Base-by-base conservation (phyloP, 306 rosid species). In the Vigna mungo region DNA sequence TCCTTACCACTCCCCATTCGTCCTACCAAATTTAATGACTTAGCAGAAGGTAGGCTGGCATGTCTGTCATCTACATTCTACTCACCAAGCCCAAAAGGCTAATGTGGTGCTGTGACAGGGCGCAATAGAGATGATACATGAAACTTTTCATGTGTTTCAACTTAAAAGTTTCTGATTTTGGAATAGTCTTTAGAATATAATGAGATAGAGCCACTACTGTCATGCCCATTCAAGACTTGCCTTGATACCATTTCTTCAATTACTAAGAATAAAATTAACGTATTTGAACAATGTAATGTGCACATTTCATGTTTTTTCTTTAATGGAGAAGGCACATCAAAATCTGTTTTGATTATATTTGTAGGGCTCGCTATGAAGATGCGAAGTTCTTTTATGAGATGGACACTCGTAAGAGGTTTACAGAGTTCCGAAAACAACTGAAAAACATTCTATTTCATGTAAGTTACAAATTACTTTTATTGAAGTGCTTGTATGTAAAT, bases 361-460 rank as follows among this genome's bases (percentile, higher is more conserved):
- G 86, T 88, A 94, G 97, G 80, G 96, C 98, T 68, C 95, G 96
- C 72, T 94, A 90, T 80, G 97, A 94, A 87, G 98, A 94, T 92
- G 98, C 98, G 1, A 94, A 92, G 71, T 94, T 94, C 87, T 94
- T 94, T 86, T 94, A 94, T 56, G 92, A 84, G 89, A 75, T 86
- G 82, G 97, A 94, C 80, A 89, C 91, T 7, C 77, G 81, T 15
- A 94, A 90, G 88, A 86, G 71, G 67, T 84, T 94, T 83, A 84
- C 90, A 37, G 96, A 94, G 78, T 92, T 92, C 65, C 88, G 90
- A 68, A 79, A 85, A 79, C 90, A 89, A 87, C 89, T 94, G 71
- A 90, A 81, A 52, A 89, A 90, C 75, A 92, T 94, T 81, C 91
- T 92, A 65, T 94, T 94, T 82, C 98, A 94, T 81, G 96, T 94